Evolutionary conservation across 208 protist species (phyloP).

Genomic region (Trypanosoma brucei): DNA sequence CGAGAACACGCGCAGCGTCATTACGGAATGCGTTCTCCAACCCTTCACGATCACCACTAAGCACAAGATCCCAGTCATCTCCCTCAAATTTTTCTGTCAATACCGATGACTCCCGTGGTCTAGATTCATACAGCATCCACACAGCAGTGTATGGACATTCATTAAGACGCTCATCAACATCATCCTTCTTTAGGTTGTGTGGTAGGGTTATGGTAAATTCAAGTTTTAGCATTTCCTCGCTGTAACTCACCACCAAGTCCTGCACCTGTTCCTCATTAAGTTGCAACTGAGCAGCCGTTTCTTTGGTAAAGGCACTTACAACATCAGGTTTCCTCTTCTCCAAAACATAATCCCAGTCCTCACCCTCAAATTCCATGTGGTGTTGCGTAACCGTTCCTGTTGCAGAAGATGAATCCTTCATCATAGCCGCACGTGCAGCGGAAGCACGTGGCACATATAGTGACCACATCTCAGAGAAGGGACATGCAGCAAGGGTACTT

Average conservation of each 20-base stretch:
- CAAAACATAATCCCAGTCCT: no score
- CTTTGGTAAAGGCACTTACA: no score
- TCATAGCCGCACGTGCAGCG: neutral
- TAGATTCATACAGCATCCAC: slow-evolving; percentile 21
- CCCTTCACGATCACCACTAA: neutral
- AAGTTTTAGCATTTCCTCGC: no score
- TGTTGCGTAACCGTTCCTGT: no score
- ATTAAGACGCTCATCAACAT: neutral
- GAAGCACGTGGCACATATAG: neutral
- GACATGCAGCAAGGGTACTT: neutral
- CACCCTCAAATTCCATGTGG: no score
- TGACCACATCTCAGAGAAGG: neutral
- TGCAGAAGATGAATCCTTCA: no score
- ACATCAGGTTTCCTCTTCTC: no score
- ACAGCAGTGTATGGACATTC: slow-evolving; percentile 20
- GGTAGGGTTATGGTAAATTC: no score
- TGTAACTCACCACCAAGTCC: no score
- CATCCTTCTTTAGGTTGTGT: neutral
- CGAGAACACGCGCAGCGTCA: neutral
- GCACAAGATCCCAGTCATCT: slow-evolving; percentile 17
- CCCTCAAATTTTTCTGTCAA: slow-evolving; percentile 10
- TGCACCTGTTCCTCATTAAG: no score
- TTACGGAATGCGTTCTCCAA: neutral
- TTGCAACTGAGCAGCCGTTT: no score
- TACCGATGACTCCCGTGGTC: slow-evolving; percentile 21